A percentile compares a stretch with the other conserved stretches of the same genome.
phyloP scores from a whole-genome alignment of 345 rosid genomes.

The Populus simonii region DNA sequence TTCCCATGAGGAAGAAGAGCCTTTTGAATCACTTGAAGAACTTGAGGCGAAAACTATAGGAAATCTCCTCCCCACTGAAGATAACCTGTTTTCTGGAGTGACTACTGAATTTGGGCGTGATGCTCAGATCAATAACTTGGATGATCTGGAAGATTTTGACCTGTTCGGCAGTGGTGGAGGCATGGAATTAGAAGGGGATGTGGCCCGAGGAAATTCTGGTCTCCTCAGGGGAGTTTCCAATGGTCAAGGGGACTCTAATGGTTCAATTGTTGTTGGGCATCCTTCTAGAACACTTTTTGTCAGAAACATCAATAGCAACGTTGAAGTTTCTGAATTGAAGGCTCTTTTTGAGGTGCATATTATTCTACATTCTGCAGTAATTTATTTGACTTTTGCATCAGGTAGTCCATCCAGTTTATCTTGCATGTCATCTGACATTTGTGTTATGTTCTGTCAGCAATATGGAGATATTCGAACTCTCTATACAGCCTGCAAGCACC shows the following conservation, averaged over 20 bases:
- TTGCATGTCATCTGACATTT: constrained; percentile 4
- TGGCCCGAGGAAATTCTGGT: constrained; percentile 28
- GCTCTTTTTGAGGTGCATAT: constrained; percentile 73
- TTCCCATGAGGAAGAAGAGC: constrained; percentile 58
- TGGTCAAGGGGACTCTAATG: constrained; percentile 46
- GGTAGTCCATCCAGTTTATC: not conserved
- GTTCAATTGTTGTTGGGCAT: constrained; percentile 52
- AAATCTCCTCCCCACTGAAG: constrained; percentile 93
- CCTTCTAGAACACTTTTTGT: constrained; percentile 87
- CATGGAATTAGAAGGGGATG: constrained; percentile 75
- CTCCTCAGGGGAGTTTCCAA: constrained; percentile 25
- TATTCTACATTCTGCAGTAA: not conserved
- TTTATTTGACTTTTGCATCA: constrained; percentile 1
- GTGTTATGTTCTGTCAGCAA: constrained; percentile 43
- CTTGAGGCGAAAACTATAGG: constrained; percentile 90
- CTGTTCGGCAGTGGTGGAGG: constrained; percentile 90
- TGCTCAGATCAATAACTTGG: constrained; percentile 21
- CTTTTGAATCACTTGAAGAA: constrained; percentile 74
- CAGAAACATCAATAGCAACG: constrained; percentile 66
- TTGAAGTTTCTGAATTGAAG: constrained; percentile 75
- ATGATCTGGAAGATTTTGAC: constrained; percentile 81
- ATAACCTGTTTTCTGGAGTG: constrained; percentile 86
- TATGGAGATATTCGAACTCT: constrained; percentile 78
- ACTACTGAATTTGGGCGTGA: constrained; percentile 53
- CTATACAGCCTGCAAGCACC: constrained; percentile 74